Percentiles rank a stretch among this genome's conserved stretches.
Evolutionary conservation across 176 grass and related monocot genomes (phyloP).

Genomic region (Alopecurus myosuroides): DNA sequence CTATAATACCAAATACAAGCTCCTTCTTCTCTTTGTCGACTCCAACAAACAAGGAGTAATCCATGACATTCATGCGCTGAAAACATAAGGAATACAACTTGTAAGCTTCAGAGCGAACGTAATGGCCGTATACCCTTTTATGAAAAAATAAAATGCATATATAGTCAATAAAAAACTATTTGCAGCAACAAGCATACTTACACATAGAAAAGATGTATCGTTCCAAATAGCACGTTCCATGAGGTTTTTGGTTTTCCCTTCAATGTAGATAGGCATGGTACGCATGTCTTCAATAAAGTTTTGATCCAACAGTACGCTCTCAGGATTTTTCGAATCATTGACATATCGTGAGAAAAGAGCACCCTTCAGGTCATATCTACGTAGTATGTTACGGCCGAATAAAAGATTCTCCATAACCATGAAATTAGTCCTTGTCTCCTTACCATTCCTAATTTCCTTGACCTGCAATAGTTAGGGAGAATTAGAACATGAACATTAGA

Average conservation of each 20-base stretch:
- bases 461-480: constrained; percentile 42
- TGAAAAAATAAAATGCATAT: constrained; percentile 1
- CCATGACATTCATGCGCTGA: constrained; percentile 83
- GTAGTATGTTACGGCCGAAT: constrained; percentile 67
- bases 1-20: constrained; percentile 89
- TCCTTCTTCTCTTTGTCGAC: constrained; percentile 73
- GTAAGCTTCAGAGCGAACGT: constrained; percentile 2
- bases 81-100: constrained; percentile 27
- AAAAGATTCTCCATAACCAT: constrained; percentile 98
- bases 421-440: constrained; percentile 67
- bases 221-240: constrained; percentile 93
- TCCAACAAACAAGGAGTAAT: constrained; percentile 89
- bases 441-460: constrained; percentile 63
- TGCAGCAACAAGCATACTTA: constrained; percentile 40
- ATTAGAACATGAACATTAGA: constrained; percentile 25
- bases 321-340: constrained; percentile 37
- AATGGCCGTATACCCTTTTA: not conserved
- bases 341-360: constrained; percentile 68
- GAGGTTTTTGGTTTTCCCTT: constrained; percentile 65
- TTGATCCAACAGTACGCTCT: constrained; percentile 79
- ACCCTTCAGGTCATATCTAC: constrained; percentile 89
- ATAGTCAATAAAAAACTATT: constrained; percentile 11
- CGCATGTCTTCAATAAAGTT: constrained; percentile 94
- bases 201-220: constrained; percentile 77
- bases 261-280: constrained; percentile 70